Evolutionary conservation across 768 basidiomycete genomes (phyloP).

Genomic region (Coprinopsis marcescibilis): DNA sequence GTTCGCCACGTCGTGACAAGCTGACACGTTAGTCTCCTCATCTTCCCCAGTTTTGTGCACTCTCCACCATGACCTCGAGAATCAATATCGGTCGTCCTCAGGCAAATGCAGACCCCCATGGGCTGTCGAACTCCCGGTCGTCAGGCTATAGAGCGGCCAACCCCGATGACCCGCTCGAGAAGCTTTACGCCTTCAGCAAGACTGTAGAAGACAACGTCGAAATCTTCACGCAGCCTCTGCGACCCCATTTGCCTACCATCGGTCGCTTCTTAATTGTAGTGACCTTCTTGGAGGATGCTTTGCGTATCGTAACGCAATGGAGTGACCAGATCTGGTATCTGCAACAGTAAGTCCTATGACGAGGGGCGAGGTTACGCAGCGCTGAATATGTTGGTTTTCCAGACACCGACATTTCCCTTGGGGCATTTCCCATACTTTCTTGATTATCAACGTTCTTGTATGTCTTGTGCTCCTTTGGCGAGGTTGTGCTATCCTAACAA

Average conservation of each 20-base stretch:
- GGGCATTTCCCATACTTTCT: slow-evolving; percentile 92
- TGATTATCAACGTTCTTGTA: slow-evolving; percentile 86
- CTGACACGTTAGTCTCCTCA: slow-evolving; percentile 36
- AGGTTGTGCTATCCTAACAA: neutral
- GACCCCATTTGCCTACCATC: slow-evolving; percentile 90
- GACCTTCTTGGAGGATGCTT: slow-evolving; percentile 95
- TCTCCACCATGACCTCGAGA: slow-evolving; percentile 65
- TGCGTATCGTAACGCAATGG: slow-evolving; percentile 93
- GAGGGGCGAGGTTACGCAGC: slow-evolving; percentile 8
- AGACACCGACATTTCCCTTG: slow-evolving; percentile 95
- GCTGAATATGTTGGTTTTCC: slow-evolving; percentile 9
- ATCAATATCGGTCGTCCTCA: slow-evolving; percentile 78
- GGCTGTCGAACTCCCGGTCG: slow-evolving; percentile 69
- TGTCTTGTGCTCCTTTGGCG: slow-evolving; percentile 26
- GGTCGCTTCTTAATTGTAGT: slow-evolving; percentile 97
- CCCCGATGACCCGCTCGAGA: slow-evolving; percentile 79
- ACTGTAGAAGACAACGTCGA: slow-evolving; percentile 90
- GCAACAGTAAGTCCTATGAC: slow-evolving; percentile 65
- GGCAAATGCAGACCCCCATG: slow-evolving; percentile 66
- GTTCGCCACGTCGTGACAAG: slow-evolving; percentile 43
- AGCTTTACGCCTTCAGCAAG: slow-evolving; percentile 62
- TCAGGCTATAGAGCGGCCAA: slow-evolving; percentile 74
- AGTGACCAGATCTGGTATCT: slow-evolving; percentile 97
- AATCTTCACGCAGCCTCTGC: slow-evolving; percentile 87
- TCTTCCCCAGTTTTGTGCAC: slow-evolving; percentile 16